phyloP scores from a whole-genome alignment of 768 basidiomycete genomes.

The Suillus plorans region DNA sequence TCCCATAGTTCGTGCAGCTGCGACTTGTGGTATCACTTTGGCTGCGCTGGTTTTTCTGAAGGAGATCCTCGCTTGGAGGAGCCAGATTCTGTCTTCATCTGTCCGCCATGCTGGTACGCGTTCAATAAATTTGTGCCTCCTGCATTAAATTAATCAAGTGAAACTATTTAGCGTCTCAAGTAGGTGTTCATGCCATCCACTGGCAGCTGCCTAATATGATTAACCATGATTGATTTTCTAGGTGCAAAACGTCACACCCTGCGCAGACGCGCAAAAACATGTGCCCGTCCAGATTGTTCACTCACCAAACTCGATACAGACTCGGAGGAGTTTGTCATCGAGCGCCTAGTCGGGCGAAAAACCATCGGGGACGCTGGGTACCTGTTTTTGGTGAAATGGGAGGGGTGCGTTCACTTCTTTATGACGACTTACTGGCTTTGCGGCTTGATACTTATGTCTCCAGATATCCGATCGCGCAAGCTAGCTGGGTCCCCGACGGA shows the following conservation, averaged over 20 bases:
- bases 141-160: neutral
- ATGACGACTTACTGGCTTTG: neutral
- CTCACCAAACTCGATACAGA: neutral
- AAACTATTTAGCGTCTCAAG: neutral
- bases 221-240: constrained; percentile 1
- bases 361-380: constrained; percentile 13
- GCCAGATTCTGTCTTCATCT: constrained; percentile 32
- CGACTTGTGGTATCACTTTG: constrained; percentile 51
- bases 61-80: constrained; percentile 37
- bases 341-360: constrained; percentile 30
- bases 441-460: neutral
- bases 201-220: neutral
- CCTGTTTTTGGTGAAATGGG: constrained; percentile 34
- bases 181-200: constrained; percentile 16
- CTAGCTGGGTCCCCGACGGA: constrained; percentile 31
- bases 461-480: constrained; percentile 28
- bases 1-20: constrained; percentile 31
- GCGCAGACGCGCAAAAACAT: constrained; percentile 13
- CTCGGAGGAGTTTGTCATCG: constrained; percentile 13
- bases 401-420: constrained; percentile 22
- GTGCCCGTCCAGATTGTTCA: constrained; percentile 28
- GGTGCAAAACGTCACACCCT: constrained; percentile 16
- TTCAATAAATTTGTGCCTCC: neutral
- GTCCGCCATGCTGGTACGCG: constrained; percentile 42
- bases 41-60: constrained; percentile 42